Evolutionary conservation across 768 basidiomycete species (phyloP), one percentile per base, ranked within the genome.

Genomic region (Lactarius sanguifluus): DNA sequence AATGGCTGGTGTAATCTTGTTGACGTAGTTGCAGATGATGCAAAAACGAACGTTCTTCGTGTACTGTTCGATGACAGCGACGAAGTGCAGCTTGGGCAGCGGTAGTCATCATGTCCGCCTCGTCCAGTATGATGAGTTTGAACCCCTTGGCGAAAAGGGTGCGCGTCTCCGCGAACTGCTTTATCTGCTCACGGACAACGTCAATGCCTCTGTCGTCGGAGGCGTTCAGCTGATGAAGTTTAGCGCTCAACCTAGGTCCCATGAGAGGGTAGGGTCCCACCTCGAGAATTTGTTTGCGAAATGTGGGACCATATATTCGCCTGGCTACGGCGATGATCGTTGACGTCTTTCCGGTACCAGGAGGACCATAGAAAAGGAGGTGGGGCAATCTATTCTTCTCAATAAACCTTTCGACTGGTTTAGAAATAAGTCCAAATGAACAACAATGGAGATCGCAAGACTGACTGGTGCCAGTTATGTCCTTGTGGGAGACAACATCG

Each of bases 41-140:
- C 97, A 99, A 77, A 99, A 99, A 45, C 97, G 89, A 71, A 98
- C 97, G 73, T 98, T 98, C 78, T 90, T 94, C 23, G 97, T 99
- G 77, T 97, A 98, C 70, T 97, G 96, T 77, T 99, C 97, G 71
- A 99, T 98, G 41, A 98, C 91, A n/a, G 72, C 97, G 90, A 34
- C 97, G 91, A 36, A 99, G 85, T 30, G 97, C 97, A 3, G 96
- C 92, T 75, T 99, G 97, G 1, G 97, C 97, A 64, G 92, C 90
- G 69, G 94, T 90, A 0, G 97, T 99, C 97, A 99, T 99, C 96
- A 97, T 97, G 81, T 99, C 97, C n/a, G 97, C 97, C 77, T 99
- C 97, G 71, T 99, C 97, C 40, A 99, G 86, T 68, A 99, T 88
- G 77, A 99, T 96, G 75, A 99, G 88, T 74, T 98, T 99, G 85